Conservation (phyloP, 345 rosid genomes). For the Dipteronia dyeriana region DNA sequence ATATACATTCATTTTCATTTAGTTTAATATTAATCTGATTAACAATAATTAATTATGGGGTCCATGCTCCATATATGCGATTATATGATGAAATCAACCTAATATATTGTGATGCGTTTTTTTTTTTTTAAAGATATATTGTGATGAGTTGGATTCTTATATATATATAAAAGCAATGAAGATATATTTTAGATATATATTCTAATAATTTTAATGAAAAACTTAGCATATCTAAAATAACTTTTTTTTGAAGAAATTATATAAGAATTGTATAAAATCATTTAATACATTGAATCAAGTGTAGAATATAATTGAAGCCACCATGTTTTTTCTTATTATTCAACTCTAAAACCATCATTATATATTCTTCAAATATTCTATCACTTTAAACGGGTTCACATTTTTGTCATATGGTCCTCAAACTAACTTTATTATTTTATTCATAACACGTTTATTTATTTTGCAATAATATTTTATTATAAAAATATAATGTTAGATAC, state of each 20-base stretch:
- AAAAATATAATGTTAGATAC: too few relatives aligned
- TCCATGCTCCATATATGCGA: background rate
- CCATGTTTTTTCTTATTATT: slow-evolving; percentile 3
- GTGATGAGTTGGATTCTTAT: background rate
- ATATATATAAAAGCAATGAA: background rate
- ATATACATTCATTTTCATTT: too few relatives aligned
- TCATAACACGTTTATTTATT: too few relatives aligned
- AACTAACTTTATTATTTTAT: too few relatives aligned
- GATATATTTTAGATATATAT: background rate
- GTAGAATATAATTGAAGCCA: slow-evolving; percentile 15
- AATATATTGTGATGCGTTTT: background rate
- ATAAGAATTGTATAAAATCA: background rate
- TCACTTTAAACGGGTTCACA: background rate
- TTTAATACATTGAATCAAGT: background rate
- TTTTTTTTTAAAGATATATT: background rate
- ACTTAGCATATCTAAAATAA: too few relatives aligned
- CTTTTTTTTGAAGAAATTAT: too few relatives aligned
- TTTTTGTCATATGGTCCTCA: too few relatives aligned
- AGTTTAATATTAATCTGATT: too few relatives aligned
- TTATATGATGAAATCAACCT: slow-evolving; percentile 11
- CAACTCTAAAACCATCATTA: background rate
- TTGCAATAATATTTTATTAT: too few relatives aligned
- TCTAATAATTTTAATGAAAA: too few relatives aligned
- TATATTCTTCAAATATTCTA: background rate
- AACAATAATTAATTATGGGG: too few relatives aligned